Base-by-base conservation (phyloP, 345 rosid genomes). In the Brassica incana region DNA sequence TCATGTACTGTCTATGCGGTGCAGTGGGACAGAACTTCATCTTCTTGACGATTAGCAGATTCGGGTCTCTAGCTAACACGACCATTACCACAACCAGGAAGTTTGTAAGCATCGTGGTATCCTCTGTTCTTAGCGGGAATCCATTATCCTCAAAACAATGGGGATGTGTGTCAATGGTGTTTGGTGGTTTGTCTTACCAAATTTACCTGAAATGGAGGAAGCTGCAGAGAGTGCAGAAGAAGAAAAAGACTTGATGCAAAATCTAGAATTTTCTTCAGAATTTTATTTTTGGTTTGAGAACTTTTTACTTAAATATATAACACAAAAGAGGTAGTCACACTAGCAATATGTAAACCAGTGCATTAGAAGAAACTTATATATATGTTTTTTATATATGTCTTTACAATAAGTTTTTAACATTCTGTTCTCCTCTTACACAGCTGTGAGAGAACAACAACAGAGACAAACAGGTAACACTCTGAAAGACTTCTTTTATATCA, bases 1-100 rank as follows among this genome's bases (percentile, higher is more conserved):
- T 93, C n/a, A 85, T 86, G 83, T 95, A 86, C 80, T 95, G 99
- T 84, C 92, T 95, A 6, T 91, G 99, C 14, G 98, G 99, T 0
- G 96, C 99, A 15, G 93, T 95, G 27, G 98, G 99, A 33, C 99
- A 95, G 84, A 95, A 95, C 82, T 95, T 95, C 86, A 95, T 95
- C 67, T 95, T 95, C 80, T 84, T 95, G 74, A 95, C 99, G 33
- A 93, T 95, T 36, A 91, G 97, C 89, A 85, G 90, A 79, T 93
- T 95, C 16, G 99, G 99, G 16, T 95, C 99, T 50, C 88, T 95
- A 6, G 93, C 99, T 33, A 93, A 91, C 89, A 90, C 99, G 30
- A 95, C 99, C 71, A 91, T 95, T 60, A 93, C 99, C 78, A 95
- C 99, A 12, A 93, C 99, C 5, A 86, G 99, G 18, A 95, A 95